Base-by-base conservation (phyloP, 2,329 filamentous ascomycete genomes). In the Geosmithia putterillii region DNA sequence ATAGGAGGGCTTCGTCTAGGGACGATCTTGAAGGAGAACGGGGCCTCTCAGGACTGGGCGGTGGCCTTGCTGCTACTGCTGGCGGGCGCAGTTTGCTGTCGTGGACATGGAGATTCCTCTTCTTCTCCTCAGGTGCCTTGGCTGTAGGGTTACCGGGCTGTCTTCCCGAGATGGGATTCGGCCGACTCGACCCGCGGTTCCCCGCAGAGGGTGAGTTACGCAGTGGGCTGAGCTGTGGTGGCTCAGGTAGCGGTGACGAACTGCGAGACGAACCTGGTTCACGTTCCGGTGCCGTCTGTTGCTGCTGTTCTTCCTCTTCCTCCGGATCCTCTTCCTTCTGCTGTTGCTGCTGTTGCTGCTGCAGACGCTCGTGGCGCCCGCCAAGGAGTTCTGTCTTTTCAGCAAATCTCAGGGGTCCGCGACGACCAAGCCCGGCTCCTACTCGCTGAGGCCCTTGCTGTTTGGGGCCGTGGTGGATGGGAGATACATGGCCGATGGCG, bases 131-230 rank as follows among this genome's bases (percentile, higher is more conserved):
- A 2, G 65, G 46, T 22, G 70, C 69, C 2, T 20, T 46, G 1
- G 69, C 65, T 0, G 62, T 61, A 47, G 68, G 70, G 12, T 69
- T 63, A 7, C 62, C 63, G 2, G 57, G 58, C 43, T 64, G 61
- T 38, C 62, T 50, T 4, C 47, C 44, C 8, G 49, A 40, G 22
- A 52, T 55, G 18, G n/a, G n/a, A n/a, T 49, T 48, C 19, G 41
- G 18, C 18, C 49, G 50, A 10, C 59, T 47, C 40, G 57, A 46
- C 28, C 64, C 57, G 48, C 63, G 48, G 50, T 78, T 78, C 3
- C 69, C 73, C 0, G 71, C 70, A 1, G 70, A 65, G 10, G 62
- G 60, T 2, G 68, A 72, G 45, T 74, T 69, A 41, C 68, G 68
- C 1, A 81, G 60, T 1, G 76, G 74, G 40, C 65, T 71, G 40